Evolutionary conservation across 1,284 basidiomycete genomes (phyloP), one percentile per base, ranked within the genome.

Genomic region (Neonothopanus nambi): DNA sequence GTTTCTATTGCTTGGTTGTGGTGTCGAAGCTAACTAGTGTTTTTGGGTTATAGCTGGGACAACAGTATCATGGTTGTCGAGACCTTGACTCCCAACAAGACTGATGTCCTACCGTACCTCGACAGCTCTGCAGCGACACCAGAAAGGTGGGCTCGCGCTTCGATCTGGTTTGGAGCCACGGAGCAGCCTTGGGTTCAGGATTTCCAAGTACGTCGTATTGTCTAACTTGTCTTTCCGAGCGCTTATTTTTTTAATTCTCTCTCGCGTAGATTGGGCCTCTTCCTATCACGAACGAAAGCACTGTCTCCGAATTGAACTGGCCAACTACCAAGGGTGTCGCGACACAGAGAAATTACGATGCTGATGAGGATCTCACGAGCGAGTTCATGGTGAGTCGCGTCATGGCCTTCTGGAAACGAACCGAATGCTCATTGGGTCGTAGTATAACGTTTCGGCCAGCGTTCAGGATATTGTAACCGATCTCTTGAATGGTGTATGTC

Each of bases 391-490:
- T 57, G 17, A 28, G 59, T 56, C 18, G 47, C 46, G 33, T 41
- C 50, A 17, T 52, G 42, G 18, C 23, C 48, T 50, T 23, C 11
- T 12, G 9, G 21, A 46, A 8, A 21, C 18, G 18, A 35, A 40
- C 8, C n/a, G 39, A 12, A n/a, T 18, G 40, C 30, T 35, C 28
- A 9, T 1, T 30, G 24, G 4, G 51, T 46, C 47, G 5, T 17
- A 51, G 45, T 47, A 38, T 20, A 51, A 51, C 5, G 42, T 46
- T 28, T 40, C 43, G 35, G 38, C 57, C 51, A 56, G 58, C 5
- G 51, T 61, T 15, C 58, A 59, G 21, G 60, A 61, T 36, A 61
- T 61, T 41, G 55, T 61, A 21, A 56, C 58, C 2, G 60, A 61
- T 54, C 53, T 61, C 15, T 39, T 61, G 21, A 61, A 61, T 39